Evolutionary conservation across 441 rosid species (phyloP).

Genomic region (Breynia disticha): DNA sequence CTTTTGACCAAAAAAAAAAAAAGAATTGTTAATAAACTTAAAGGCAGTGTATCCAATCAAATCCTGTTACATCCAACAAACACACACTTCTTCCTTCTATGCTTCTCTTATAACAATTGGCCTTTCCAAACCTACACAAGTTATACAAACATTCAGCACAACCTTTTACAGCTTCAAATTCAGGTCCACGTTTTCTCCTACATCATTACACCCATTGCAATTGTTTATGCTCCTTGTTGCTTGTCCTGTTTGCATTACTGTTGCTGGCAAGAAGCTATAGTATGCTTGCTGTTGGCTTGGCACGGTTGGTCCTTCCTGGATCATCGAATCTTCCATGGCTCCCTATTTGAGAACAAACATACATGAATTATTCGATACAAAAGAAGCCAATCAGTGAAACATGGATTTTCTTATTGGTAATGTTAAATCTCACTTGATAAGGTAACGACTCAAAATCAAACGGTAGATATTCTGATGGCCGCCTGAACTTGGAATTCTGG

Average conservation of each 20-base stretch:
- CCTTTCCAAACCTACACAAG: not conserved
- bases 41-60: conserved; percentile 1
- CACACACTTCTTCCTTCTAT: not conserved
- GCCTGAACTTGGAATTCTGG: conserved; percentile 17
- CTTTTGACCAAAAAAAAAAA: too few species aligned
- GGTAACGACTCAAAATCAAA: conserved; percentile 24
- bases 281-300: conserved; percentile 20
- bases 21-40: too few species aligned
- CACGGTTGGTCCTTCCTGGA: conserved; percentile 11
- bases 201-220: conserved; percentile 20
- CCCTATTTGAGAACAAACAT: conserved; percentile 17
- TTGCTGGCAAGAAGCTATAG: conserved; percentile 35
- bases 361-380: not conserved
- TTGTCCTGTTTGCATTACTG: conserved; percentile 18
- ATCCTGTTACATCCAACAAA: conserved; percentile 3
- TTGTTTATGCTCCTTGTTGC: conserved; percentile 9
- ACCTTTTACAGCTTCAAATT: conserved; percentile 31
- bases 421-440: conserved; percentile 22
- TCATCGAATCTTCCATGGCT: conserved; percentile 16
- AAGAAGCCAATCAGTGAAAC: not conserved
- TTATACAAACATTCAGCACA: not conserved
- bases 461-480: conserved; percentile 13
- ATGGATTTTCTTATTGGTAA: not conserved
- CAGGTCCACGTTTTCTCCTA: conserved; percentile 39
- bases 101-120: not conserved